Conservation (phyloP, 495 filamentous ascomycete species). For the Bryoglossum gracile region DNA sequence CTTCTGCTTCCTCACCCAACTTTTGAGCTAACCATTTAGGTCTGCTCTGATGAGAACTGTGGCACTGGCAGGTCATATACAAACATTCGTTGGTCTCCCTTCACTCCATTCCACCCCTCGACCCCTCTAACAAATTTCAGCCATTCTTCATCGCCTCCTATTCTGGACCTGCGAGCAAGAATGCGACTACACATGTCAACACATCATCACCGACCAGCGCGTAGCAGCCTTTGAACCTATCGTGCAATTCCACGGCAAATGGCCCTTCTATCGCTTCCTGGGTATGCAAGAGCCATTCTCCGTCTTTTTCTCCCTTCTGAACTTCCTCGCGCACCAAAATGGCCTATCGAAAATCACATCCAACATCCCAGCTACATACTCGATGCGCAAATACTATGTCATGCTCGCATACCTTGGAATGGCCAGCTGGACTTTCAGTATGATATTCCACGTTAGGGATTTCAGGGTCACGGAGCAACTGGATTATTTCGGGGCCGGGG, state of each 20-base stretch:
- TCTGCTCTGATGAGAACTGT: constrained; percentile 79
- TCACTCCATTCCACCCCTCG: neutral
- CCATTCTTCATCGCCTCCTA: constrained; percentile 62
- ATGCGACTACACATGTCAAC: constrained; percentile 98
- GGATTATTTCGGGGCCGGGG: constrained; percentile 94
- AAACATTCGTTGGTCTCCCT: constrained; percentile 41
- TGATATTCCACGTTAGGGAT: constrained; percentile 86
- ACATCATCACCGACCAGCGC: constrained; percentile 76
- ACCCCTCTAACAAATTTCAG: constrained; percentile 33
- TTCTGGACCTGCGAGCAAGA: constrained; percentile 79
- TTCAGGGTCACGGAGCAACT: constrained; percentile 81
- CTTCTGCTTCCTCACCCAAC: neutral
- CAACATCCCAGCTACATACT: constrained; percentile 61
- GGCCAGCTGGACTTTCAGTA: constrained; percentile 77
- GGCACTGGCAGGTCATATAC: constrained; percentile 40
- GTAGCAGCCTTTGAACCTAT: constrained; percentile 56
- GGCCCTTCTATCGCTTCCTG: constrained; percentile 85
- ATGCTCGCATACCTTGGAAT: constrained; percentile 74
- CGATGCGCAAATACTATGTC: constrained; percentile 74
- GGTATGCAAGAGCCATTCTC: constrained; percentile 93
- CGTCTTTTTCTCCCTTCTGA: constrained; percentile 87
- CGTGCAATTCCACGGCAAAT: constrained; percentile 98
- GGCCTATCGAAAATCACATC: constrained; percentile 66
- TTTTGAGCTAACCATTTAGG: constrained; percentile 46
- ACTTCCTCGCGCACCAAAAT: constrained; percentile 77